Percentiles rank a stretch among this genome's conserved stretches.
These are phyloP conservation scores for Camellia sinensis DNA, from an alignment of 148 eudicot species.

Conservation along the genomic window DNA sequence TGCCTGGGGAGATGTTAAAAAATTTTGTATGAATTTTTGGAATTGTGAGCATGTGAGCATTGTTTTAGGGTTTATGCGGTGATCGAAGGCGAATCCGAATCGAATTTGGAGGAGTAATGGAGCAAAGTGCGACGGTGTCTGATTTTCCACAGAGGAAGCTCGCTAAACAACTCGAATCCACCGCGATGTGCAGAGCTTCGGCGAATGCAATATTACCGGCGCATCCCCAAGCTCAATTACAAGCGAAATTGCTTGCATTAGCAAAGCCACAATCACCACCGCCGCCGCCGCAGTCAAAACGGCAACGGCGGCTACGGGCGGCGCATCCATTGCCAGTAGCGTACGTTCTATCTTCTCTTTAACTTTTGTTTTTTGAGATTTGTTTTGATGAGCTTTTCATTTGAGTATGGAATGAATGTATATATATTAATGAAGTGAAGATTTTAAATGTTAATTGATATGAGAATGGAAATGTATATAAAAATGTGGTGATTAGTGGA, in stretches of 20 bases:
- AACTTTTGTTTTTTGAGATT: not conserved
- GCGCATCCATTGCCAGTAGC: slow-evolving; percentile 15
- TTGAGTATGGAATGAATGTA: not conserved
- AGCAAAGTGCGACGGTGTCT: slow-evolving; percentile 25
- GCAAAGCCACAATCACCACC: slow-evolving; percentile 8
- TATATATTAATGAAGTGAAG: not conserved
- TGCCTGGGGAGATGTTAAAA: no score
- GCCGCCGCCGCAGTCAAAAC: not conserved
- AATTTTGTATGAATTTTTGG: not conserved
- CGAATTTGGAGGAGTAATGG: slow-evolving; percentile 27
- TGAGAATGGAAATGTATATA: not conserved
- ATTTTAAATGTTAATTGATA: not conserved
- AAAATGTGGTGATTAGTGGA: not conserved
- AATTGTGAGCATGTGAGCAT: not conserved
- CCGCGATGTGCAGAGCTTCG: slow-evolving; percentile 29
- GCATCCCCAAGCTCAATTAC: slow-evolving; percentile 29
- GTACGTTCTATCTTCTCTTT: slow-evolving; percentile 16
- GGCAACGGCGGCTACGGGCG: not conserved
- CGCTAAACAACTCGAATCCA: slow-evolving; percentile 56
- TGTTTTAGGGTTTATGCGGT: not conserved
- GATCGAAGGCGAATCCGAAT: not conserved
- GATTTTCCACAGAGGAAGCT: slow-evolving; percentile 30
- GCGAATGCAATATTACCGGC: slow-evolving; percentile 25
- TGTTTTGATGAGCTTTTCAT: not conserved
- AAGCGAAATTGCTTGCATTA: slow-evolving; percentile 23